Evolutionary conservation across 2,329 filamentous ascomycete species (phyloP), one percentile per base, ranked within the genome.

Genomic region (Clonostachys solani): DNA sequence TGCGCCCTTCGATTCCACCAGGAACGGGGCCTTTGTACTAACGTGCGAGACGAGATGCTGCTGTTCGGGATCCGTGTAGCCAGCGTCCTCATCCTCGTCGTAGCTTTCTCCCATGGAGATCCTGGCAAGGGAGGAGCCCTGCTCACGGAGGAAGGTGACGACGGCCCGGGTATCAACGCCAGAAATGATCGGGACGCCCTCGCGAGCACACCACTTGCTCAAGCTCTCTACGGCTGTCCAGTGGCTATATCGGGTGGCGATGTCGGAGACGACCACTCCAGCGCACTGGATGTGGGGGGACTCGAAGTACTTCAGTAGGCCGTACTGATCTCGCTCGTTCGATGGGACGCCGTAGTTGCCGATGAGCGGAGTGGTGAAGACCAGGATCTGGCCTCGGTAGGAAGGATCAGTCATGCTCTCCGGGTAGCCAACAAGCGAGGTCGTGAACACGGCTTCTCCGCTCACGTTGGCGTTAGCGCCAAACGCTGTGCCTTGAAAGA

Each of bases 321-420:
- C 94, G 69, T 84, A 89, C 68, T 92, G 75, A 68, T 99, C 94
- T 54, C 90, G 86, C 60, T 84, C 80, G 54, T 78, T 83, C 33
- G 91, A 95, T 15, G 94, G 94, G n/a, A 99, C 92, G 59, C 94
- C 94, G 67, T 99, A 99, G 80, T 99, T 99, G 64, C 94, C 94
- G 62, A 99, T 96, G 58, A 99, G 75, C 35, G 94, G 94, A 68
- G 96, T 91, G 56, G 94, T 99, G 78, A 97, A 96, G 70, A 97
- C 92, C 59, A 99, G 79, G 57, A 99, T 97, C 76, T 99, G 94
- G 57, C 94, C 88, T 56, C 87, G 86, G 74, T 92, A 92, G 17
- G 88, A 92, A 46, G 88, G 88, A 60, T 92, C 88, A 60, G 88
- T 92, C 78, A 92, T 84, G 43, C 87, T 96, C 77, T 99, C 94